These are phyloP conservation scores for Pythium scleroteichum DNA, from an alignment of 352 stramenopile genomes.

Conservation along the genomic window DNA sequence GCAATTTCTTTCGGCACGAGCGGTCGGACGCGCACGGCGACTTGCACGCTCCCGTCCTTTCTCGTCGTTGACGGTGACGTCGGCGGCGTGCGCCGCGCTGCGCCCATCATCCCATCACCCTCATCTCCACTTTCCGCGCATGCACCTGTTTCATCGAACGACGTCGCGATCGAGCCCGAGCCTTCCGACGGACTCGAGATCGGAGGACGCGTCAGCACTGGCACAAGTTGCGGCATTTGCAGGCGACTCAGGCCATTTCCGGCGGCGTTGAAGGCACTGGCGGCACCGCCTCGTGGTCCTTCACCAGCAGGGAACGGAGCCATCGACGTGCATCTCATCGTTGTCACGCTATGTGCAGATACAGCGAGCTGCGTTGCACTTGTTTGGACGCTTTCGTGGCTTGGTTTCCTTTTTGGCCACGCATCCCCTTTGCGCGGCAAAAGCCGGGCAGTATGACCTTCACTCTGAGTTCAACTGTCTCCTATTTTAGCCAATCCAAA, in stretches of 20 bases:
- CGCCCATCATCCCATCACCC: neutral
- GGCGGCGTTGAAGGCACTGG: neutral
- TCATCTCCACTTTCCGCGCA: neutral
- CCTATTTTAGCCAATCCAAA: slow-evolving; percentile 12
- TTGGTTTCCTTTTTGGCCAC: slow-evolving; percentile 10
- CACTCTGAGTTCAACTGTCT: slow-evolving; percentile 29
- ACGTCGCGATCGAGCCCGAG: neutral
- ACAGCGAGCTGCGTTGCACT: slow-evolving; percentile 6
- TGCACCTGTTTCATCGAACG: neutral
- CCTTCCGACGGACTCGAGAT: slow-evolving; percentile 8
- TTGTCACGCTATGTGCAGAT: neutral
- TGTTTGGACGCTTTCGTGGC: slow-evolving; percentile 1
- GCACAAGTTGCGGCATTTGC: slow-evolving; percentile 17
- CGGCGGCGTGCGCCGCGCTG: neutral
- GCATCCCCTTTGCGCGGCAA: slow-evolving; percentile 15
- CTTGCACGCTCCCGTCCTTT: slow-evolving; percentile 71
- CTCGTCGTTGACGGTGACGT: slow-evolving; percentile 15
- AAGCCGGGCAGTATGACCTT: slow-evolving; percentile 13
- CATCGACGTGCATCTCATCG: slow-evolving; percentile 20
- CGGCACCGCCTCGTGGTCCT: slow-evolving; percentile 2
- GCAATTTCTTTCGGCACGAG: slow-evolving; percentile 77
- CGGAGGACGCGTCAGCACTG: slow-evolving; percentile 13
- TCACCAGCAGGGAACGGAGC: slow-evolving; percentile 4
- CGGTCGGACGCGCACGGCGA: slow-evolving; percentile 79
- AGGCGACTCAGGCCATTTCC: slow-evolving; percentile 11